phyloP scores from a whole-genome alignment of 2,329 filamentous ascomycete species.

The Ophiostoma himal-ulmi region DNA sequence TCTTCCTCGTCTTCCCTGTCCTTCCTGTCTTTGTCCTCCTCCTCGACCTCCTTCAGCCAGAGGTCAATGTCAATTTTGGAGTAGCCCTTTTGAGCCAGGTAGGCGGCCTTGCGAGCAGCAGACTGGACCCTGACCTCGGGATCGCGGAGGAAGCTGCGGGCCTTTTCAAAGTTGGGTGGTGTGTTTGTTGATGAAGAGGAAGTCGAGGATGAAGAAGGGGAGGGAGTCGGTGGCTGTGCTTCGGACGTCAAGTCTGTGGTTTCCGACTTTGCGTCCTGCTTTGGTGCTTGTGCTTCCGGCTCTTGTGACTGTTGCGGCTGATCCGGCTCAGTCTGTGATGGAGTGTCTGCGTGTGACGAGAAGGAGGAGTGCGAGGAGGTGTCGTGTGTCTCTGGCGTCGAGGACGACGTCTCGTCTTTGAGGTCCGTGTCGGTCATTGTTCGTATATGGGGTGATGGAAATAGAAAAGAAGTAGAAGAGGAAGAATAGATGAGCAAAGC shows the following conservation, averaged over 20 bases:
- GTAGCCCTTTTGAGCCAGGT: conserved; percentile 73
- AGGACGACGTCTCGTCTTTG: conserved; percentile 14
- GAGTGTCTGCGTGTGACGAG: not conserved
- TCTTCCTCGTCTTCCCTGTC: not conserved
- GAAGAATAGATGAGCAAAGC: not conserved
- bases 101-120: conserved; percentile 66
- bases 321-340: not conserved
- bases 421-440: conserved; percentile 19
- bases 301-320: not conserved
- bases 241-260: not conserved
- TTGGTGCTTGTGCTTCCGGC: not conserved
- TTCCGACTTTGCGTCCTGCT: not conserved
- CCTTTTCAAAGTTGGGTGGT: conserved; percentile 52
- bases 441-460: not conserved
- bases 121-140: conserved; percentile 63
- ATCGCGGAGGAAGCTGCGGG: conserved; percentile 69
- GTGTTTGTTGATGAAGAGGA: not conserved
- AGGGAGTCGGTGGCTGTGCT: not conserved
- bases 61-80: conserved; percentile 59
- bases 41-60: conserved; percentile 44
- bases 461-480: not conserved
- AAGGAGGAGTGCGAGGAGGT: not conserved
- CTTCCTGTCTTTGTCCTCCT: not conserved
- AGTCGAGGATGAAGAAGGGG: not conserved
- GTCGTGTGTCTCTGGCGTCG: conserved; percentile 1